Conservation (phyloP, 225 moss, liverwort and hornwort genomes). For the Lunularia cruciata region DNA sequence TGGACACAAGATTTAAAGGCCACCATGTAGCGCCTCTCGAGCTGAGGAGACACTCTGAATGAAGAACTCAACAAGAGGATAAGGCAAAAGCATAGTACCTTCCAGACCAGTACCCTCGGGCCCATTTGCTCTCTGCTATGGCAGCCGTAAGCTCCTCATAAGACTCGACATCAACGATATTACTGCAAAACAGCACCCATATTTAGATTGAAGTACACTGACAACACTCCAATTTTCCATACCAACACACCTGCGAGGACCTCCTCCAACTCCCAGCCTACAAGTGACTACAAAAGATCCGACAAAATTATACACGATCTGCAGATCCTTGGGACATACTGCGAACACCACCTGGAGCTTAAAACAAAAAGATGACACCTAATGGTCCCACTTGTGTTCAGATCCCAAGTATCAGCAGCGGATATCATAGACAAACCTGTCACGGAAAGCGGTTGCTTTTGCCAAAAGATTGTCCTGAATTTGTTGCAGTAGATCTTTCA, state of each 20-base stretch:
- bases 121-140: slow-evolving; percentile 74
- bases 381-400: no score
- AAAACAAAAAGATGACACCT: no score
- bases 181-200: slow-evolving; percentile 32
- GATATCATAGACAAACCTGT: no score
- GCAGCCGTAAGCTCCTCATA: slow-evolving; percentile 68
- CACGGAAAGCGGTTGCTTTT: slow-evolving; percentile 72
- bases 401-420: no score
- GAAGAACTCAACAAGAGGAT: background rate
- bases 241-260: no score
- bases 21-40: background rate
- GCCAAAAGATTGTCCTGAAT: slow-evolving; percentile 71
- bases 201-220: no score
- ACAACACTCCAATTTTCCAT: no score
- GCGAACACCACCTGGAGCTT: no score
- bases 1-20: background rate
- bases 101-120: slow-evolving; percentile 83
- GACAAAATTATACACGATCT: no score
- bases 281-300: no score
- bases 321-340: no score
- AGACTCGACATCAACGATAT: slow-evolving; percentile 66
- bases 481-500: slow-evolving; percentile 53
- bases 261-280: no score
- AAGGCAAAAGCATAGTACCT: slow-evolving; percentile 22
- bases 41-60: background rate